Evolutionary conservation across 257 asterid species (phyloP).

Genomic region (Solanum ossicruentum): DNA sequence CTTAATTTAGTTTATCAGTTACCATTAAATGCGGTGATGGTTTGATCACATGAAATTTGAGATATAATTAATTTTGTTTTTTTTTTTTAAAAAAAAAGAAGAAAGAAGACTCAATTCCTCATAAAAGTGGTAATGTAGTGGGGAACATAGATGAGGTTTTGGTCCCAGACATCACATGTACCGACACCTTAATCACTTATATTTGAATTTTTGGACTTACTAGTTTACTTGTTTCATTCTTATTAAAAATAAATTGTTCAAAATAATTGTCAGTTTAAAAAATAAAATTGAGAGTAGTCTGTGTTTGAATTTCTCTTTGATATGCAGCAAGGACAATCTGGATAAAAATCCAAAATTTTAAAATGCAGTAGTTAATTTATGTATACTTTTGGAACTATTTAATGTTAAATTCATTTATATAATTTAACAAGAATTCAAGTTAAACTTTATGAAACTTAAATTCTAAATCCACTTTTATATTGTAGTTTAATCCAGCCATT

Average conservation of each 20-base stretch:
- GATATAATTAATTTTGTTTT: background rate
- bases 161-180: background rate
- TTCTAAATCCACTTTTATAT: too few relatives aligned
- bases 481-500: too few relatives aligned
- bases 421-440: too few relatives aligned
- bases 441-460: too few relatives aligned
- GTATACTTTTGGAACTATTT: too few relatives aligned
- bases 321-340: too few relatives aligned
- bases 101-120: background rate
- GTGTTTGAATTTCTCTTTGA: too few relatives aligned
- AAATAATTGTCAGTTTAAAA: background rate
- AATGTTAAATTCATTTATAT: too few relatives aligned
- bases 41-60: background rate
- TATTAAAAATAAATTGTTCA: background rate
- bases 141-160: background rate
- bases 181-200: background rate
- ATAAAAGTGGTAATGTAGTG: background rate
- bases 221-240: background rate
- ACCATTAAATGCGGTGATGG: background rate
- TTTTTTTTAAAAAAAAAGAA: background rate
- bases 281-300: too few relatives aligned
- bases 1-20: background rate
- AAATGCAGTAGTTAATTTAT: too few relatives aligned
- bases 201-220: background rate
- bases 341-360: too few relatives aligned